Evolutionary conservation across 2,329 filamentous ascomycete genomes (phyloP).

Genomic region (Colletotrichum chrysophilum): DNA sequence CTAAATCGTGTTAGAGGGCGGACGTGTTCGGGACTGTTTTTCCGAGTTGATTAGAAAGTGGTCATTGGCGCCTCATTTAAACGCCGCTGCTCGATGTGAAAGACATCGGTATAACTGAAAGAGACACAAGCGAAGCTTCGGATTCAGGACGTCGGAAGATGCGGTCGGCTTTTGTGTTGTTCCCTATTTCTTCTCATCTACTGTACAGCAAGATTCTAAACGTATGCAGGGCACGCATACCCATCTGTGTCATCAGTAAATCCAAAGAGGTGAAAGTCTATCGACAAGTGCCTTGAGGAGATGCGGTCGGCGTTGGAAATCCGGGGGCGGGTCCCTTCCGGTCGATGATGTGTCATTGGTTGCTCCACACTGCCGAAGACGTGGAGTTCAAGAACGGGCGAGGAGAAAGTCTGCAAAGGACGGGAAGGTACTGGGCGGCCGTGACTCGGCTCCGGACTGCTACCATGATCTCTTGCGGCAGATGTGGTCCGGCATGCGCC

Average conservation of each 20-base stretch:
- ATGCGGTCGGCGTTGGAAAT: neutral
- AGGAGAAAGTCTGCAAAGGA: neutral
- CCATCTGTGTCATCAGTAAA: too few species aligned
- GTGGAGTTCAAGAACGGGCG: neutral
- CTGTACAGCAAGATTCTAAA: too few species aligned
- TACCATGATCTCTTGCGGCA: rapidly evolving
- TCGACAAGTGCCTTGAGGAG: too few species aligned
- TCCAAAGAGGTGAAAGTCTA: too few species aligned
- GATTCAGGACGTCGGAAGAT: neutral
- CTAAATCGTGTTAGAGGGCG: neutral
- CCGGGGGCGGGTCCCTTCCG: neutral
- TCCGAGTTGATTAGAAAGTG: neutral
- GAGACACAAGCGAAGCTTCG: too few species aligned
- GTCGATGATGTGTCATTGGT: neutral
- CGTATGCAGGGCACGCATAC: too few species aligned
- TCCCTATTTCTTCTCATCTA: too few species aligned
- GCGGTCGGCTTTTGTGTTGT: neutral
- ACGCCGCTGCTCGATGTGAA: neutral
- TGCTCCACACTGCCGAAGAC: neutral
- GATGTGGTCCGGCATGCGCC: rapidly evolving
- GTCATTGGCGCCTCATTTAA: rapidly evolving
- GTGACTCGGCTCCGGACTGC: neutral
- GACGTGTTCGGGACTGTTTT: neutral
- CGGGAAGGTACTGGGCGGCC: too few species aligned
- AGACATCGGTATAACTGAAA: too few species aligned